phyloP scores from a whole-genome alignment of 2,329 filamentous ascomycete species.

The Westerdykella aurantiaca region DNA sequence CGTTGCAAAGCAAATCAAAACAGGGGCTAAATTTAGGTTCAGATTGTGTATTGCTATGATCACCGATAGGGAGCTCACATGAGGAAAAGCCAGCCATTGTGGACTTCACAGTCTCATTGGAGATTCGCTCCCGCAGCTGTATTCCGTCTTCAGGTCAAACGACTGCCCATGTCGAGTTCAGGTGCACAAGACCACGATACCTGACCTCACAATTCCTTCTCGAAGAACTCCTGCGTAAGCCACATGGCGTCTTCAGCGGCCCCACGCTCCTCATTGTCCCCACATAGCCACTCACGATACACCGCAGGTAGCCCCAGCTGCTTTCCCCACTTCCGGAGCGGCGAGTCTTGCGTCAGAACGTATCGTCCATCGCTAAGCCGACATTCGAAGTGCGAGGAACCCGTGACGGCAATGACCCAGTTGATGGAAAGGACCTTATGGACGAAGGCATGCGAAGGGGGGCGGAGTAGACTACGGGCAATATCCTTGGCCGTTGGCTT shows the following conservation, averaged over 20 bases:
- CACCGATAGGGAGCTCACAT: too few species aligned
- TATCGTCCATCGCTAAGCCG: constrained; percentile 12
- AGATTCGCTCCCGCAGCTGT: too few species aligned
- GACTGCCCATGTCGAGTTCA: too few species aligned
- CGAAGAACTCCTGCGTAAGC: constrained; percentile 15
- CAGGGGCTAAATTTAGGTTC: too few species aligned
- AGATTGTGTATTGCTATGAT: too few species aligned
- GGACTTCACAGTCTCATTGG: too few species aligned
- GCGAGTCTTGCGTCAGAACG: constrained; percentile 9
- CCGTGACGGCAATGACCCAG: constrained; percentile 11
- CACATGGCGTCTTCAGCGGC: constrained; percentile 10
- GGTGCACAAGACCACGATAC: too few species aligned
- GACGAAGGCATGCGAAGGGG: constrained; percentile 15
- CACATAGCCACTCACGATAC: constrained; percentile 19
- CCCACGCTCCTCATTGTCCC: constrained; percentile 7
- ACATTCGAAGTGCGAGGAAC: constrained; percentile 10
- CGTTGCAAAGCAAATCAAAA: too few species aligned
- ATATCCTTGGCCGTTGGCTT: constrained; percentile 2
- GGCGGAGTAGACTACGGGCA: constrained; percentile 8
- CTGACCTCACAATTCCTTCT: constrained; percentile 2
- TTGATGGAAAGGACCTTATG: constrained; percentile 14
- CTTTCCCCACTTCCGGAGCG: constrained; percentile 6
- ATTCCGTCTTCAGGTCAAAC: too few species aligned
- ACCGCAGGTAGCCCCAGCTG: constrained; percentile 13
- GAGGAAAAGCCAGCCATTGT: too few species aligned